Base-by-base conservation (phyloP, 306 rosid species). In the Medicago ruthenica region DNA sequence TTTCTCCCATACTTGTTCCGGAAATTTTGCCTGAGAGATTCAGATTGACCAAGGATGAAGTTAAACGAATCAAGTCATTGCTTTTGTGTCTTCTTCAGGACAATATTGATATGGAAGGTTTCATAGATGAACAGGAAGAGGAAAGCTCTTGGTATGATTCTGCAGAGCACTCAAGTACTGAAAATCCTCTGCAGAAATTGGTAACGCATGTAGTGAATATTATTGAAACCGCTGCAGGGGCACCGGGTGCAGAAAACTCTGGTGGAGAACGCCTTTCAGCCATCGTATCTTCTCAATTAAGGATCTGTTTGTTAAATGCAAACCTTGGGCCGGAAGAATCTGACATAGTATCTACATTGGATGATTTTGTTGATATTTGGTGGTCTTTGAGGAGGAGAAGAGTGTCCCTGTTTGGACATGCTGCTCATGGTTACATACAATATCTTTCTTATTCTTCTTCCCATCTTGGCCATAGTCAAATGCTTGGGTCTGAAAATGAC, bases 371-470 rank as follows among this genome's bases (percentile, higher is more conserved):
- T 55, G 87, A 82, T 77, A 74, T 93, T 81, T 93, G 98, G 97
- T 88, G 91, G 98, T 86, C 90, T 75, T 82, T 91, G 89, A 88
- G 97, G 85, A 85, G 79, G 85, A 91, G 98, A 77, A 85, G 97
- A 85, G 97, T 93, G 77, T 89, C 96, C 81, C 81, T 93, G 58
- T 91, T 88, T 88, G 98, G 96, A 72, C 87, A 87, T 74, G 98
- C 98, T 70, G 96, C 97, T 82, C 85, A 83, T 79, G 97, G 94
- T 59, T 93, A 84, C 81, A 85, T 86, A 82, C 87, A 90, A 70
- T 91, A 89, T 85, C 97, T 93, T 79, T 87, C 89, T 2, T 85
- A 83, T 83, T 89, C 98, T 31, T 88, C 94, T 77, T 80, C 87
- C 40, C 88, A 69, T 67, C 72, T 85, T 84, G 75, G 82, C 82